Evolutionary conservation across 148 eudicot species (phyloP).

Genomic region (Cornus kousa): DNA sequence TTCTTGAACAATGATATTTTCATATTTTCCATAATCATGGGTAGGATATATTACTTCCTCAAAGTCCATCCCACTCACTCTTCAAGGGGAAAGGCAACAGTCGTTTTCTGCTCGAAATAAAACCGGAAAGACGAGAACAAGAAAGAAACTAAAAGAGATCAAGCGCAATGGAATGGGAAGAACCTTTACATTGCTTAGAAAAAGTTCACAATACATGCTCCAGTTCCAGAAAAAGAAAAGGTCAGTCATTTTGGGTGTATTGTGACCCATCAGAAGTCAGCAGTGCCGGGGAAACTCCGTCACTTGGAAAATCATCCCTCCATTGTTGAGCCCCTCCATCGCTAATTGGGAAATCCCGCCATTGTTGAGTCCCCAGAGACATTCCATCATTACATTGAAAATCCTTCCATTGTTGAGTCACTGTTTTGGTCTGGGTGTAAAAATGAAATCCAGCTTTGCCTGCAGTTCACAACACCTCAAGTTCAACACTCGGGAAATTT

Average conservation of each 20-base stretch:
- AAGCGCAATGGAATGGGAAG: not conserved
- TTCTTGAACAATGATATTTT: no score
- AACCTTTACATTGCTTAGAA: not conserved
- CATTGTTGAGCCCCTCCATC: slow-evolving; percentile 6
- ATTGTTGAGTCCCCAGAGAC: slow-evolving; percentile 7
- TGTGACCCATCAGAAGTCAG: slow-evolving; percentile 19
- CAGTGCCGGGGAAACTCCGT: slow-evolving; percentile 18
- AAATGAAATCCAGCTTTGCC: slow-evolving; percentile 56
- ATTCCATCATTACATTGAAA: not conserved
- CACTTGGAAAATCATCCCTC: slow-evolving; percentile 24
- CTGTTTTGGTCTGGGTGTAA: slow-evolving; percentile 54
- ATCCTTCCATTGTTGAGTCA: slow-evolving; percentile 69
- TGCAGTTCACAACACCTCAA: slow-evolving; percentile 16
- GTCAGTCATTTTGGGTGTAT: slow-evolving; percentile 7
- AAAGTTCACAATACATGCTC: not conserved
- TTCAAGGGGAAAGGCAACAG: no score
- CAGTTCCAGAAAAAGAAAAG: not conserved
- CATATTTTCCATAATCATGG: no score
- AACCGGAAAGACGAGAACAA: no score
- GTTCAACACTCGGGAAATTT: not conserved
- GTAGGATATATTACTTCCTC: not conserved
- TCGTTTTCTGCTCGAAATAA: not conserved
- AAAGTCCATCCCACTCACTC: not conserved
- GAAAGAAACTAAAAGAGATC: no score
- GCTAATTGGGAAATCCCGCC: slow-evolving; percentile 18